Base-by-base conservation (phyloP, 2,329 filamentous ascomycete genomes). In the Exophiala dermatitidis region DNA sequence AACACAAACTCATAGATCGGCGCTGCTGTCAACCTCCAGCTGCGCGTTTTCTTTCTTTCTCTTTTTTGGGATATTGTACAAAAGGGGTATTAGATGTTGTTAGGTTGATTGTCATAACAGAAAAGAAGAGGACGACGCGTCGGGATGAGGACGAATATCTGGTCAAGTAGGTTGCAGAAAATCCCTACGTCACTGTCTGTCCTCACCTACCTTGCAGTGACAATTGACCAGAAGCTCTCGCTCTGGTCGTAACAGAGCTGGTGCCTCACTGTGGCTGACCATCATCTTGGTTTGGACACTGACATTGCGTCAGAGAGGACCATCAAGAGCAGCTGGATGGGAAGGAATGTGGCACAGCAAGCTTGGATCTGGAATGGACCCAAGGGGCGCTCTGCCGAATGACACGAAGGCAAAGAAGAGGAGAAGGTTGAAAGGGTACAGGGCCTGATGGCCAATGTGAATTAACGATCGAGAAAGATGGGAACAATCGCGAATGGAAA, bases 191-290 rank as follows among this genome's bases (percentile, higher is more conserved):
- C 54, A 57, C 54, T 19, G 53, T 46, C 30, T 31, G 44, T 42
- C 30, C 32, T 54, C 44, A 34, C 50, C 47, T 34, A 40, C 32
- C 37, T 54, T 31, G 47, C 30, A 28, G 49, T 45, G 48, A 42
- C 29, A 44, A 31, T 19, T 31, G 30, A 12, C 48, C 38, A 42
- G 38, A 41, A 49, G 44, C 38, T 32, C 50, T 41, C 28, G 19
- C 19, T 42, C 32, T 41, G 8, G 42, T 40, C 46, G 30, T 34
- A 42, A 48, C 36, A 36, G 46, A 50, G 50, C 45, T 51, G 46
- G 48, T 57, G 55, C 58, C 58, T 60, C 55, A 60, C 19, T 60
- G 58, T 60, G 58, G 58, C 58, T 60, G 52, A 48, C 48, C 37
- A 38, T 34, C 48, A 28, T 47, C 51, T 55, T 54, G 54, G 48